Evolutionary conservation across 129 eudicot species (phyloP).

Genomic region (Pseudognaphalium luteoalbum): DNA sequence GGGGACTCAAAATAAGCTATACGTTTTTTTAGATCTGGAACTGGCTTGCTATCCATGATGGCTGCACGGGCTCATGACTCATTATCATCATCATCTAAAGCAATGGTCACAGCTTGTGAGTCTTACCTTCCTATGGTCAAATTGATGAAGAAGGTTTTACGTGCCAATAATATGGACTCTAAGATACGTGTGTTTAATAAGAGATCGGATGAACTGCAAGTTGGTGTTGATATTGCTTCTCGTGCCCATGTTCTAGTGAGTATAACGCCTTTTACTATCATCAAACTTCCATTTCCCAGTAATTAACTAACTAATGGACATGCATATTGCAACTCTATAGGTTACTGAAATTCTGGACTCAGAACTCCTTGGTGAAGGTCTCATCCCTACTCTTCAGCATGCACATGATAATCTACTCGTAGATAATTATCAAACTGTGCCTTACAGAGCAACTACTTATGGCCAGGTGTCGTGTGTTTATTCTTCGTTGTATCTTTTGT

Average conservation of each 20-base stretch:
- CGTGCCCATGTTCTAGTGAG: conserved; percentile 91
- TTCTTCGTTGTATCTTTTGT: neutral
- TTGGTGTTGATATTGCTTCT: conserved; percentile 68
- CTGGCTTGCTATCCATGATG: conserved; percentile 96
- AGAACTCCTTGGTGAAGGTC: conserved; percentile 89
- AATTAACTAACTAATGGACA: neutral
- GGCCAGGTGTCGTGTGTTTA: conserved; percentile 56
- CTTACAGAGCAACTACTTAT: conserved; percentile 71
- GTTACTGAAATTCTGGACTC: conserved; percentile 95
- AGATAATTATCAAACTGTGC: conserved; percentile 70
- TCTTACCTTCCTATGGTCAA: conserved; percentile 98
- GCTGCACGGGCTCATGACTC: conserved; percentile 61
- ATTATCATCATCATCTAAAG: conserved; percentile 29
- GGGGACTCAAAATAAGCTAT: too few relatives aligned
- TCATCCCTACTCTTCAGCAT: conserved; percentile 86
- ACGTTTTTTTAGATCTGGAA: conserved; percentile 64
- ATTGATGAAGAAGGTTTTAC: conserved; percentile 77
- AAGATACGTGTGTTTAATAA: conserved; percentile 64
- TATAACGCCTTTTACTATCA: conserved; percentile 13
- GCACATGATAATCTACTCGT: conserved; percentile 85
- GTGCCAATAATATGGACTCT: conserved; percentile 68
- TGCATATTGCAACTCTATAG: conserved; percentile 36
- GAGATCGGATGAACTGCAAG: conserved; percentile 78
- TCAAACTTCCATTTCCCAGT: neutral
- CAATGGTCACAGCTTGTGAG: conserved; percentile 80